Evolutionary conservation across 164 flowering plant species (phyloP).

Genomic region (Nelumbo lutea): DNA sequence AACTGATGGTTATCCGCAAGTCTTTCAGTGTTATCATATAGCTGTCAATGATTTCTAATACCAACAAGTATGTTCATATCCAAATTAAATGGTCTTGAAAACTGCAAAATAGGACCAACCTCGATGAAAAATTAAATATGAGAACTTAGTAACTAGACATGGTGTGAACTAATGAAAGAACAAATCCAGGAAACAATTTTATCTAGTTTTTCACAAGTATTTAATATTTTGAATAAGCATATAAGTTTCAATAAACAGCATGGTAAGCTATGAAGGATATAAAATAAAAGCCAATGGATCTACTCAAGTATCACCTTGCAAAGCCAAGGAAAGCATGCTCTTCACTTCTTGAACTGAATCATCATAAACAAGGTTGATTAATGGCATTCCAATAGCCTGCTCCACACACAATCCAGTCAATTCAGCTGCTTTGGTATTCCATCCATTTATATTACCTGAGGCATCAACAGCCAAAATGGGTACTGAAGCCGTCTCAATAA

Average conservation of each 20-base stretch:
- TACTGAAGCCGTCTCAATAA: constrained; percentile 75
- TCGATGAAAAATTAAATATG: neutral
- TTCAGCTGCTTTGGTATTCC: constrained; percentile 72
- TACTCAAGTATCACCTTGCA: constrained; percentile 48
- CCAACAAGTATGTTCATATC: neutral
- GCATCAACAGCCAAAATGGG: constrained; percentile 77
- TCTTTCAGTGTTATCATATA: neutral
- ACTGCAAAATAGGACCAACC: neutral
- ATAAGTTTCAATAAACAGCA: neutral
- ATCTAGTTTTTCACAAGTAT: neutral
- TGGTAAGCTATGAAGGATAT: neutral
- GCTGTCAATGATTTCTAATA: neutral
- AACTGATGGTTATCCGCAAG: neutral
- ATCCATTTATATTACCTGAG: constrained; percentile 55
- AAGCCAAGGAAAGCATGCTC: constrained; percentile 42
- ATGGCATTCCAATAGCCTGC: constrained; percentile 55
- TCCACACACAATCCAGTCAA: constrained; percentile 53
- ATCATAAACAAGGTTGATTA: constrained; percentile 42
- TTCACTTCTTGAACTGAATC: constrained; percentile 49
- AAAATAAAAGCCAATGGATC: neutral
- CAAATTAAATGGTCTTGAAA: neutral
- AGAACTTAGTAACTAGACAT: no score
- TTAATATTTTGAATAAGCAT: neutral
- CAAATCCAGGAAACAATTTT: no score
- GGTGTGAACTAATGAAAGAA: no score